Evolutionary conservation across 2,329 filamentous ascomycete species (phyloP), one percentile per base, ranked within the genome.

Genomic region (Sphaerulina musiva): DNA sequence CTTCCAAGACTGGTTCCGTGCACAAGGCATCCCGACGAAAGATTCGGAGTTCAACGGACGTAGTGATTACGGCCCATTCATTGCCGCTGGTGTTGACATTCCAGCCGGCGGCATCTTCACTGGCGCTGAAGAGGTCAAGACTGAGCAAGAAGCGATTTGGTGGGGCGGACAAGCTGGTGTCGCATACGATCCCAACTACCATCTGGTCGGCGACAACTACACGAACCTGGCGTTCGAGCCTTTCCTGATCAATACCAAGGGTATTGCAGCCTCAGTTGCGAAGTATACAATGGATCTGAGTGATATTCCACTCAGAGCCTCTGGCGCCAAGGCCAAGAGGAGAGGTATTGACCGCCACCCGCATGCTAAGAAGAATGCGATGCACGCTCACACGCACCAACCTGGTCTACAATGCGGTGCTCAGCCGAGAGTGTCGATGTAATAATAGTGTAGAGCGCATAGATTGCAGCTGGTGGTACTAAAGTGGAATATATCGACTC

Each of bases 41-140:
- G 81, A 86, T 54, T 87, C 87, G 29, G 80, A 82, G 2, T 92
- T 93, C 61, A 85, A 89, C 62, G 87, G 87, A 6, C 83, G 87
- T 55, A 88, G 84, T 59, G 88, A 93, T 70, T 92, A 92, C 63
- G 85, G 84, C 48, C 84, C 82, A 1, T 91, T 92, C 73, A 85
- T 90, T 64, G 77, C 81, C 29, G 53, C 44, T 11, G 65, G 61
- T 11, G 48, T 51, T 20, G 48, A 44, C 9, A 89, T 91, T 41
- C 85, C 87, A 0, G 81, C 81, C 1, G 86, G 87, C 23, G 87
- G 87, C 31, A 81, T 91, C 57, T 86, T 86, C 51, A 89, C 87
- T 2, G 87, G 87, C 39, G 87, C 87, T 1, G 87, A 91, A 70
- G 85, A 80, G 10, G 69, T 87, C 72, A 91, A 90, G 80, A 89